phyloP scores from a whole-genome alignment of 495 filamentous ascomycete species.

The Annulohypoxylon maeteangense region DNA sequence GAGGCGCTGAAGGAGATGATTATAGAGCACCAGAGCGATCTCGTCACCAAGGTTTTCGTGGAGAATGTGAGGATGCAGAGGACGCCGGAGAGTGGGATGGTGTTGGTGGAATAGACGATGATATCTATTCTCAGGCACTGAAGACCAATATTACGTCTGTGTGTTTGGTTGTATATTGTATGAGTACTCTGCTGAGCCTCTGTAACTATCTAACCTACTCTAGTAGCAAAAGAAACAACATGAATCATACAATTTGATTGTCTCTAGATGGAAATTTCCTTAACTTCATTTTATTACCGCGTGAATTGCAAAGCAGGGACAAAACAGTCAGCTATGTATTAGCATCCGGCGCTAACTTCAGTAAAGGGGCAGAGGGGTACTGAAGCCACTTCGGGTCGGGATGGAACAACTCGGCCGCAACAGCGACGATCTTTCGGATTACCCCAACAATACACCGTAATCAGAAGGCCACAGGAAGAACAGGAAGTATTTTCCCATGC shows the following conservation, averaged over 20 bases:
- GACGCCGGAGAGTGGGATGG: slow-evolving; percentile 27
- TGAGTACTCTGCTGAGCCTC: slow-evolving; percentile 5
- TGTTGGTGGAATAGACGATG: slow-evolving; percentile 41
- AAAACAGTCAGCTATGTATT: not conserved
- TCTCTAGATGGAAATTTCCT: too few species aligned
- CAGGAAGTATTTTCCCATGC: not conserved
- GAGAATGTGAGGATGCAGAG: slow-evolving; percentile 16
- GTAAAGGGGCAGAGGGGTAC: not conserved
- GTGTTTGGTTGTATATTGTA: slow-evolving; percentile 32
- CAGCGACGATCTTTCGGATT: not conserved
- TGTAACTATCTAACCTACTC: slow-evolving; percentile 27
- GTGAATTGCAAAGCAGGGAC: too few species aligned
- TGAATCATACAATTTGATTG: not conserved
- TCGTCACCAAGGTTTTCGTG: slow-evolving; percentile 57
- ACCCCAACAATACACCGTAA: not conserved
- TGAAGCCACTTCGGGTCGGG: not conserved
- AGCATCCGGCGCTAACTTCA: not conserved
- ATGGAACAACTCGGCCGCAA: not conserved
- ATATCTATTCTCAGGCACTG: not conserved
- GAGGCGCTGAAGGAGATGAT: slow-evolving; percentile 80
- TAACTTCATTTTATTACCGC: too few species aligned
- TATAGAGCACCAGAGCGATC: slow-evolving; percentile 77
- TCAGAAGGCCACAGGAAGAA: not conserved
- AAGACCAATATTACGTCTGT: not conserved
- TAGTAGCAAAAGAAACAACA: not conserved